Evolutionary conservation across 768 basidiomycete species (phyloP).

Genomic region (Daedaleopsis nitida): DNA sequence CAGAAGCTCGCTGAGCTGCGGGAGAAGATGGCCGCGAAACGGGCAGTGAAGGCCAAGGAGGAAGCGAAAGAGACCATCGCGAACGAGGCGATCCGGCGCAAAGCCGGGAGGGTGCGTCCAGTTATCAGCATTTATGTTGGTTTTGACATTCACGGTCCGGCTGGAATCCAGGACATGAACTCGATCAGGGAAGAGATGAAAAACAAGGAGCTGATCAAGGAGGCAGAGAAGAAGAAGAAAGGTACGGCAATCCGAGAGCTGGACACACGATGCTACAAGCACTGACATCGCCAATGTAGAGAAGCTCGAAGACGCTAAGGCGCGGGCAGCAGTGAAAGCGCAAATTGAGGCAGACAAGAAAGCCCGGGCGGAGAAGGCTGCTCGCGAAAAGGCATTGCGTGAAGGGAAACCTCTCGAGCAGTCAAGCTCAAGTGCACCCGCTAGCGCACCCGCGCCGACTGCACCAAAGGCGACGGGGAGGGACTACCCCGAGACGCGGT

Average conservation of each 20-base stretch:
- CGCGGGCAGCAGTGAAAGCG: slow-evolving; percentile 83
- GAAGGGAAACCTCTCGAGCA: slow-evolving; percentile 59
- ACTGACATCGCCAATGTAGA: slow-evolving; percentile 47
- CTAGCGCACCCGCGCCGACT: slow-evolving; percentile 36
- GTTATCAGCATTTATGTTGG: neutral
- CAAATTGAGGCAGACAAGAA: slow-evolving; percentile 96
- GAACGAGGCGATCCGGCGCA: slow-evolving; percentile 81
- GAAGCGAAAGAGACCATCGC: slow-evolving; percentile 73
- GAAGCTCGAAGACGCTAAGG: slow-evolving; percentile 86
- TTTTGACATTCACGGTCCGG: too few species aligned
- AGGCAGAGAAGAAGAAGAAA: slow-evolving; percentile 77
- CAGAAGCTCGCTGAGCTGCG: slow-evolving; percentile 78
- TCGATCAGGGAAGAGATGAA: slow-evolving; percentile 76
- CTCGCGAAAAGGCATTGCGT: slow-evolving; percentile 87
- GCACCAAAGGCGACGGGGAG: slow-evolving; percentile 52
- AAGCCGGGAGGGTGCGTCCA: slow-evolving; percentile 70
- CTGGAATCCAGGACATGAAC: slow-evolving; percentile 56
- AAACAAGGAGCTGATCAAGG: slow-evolving; percentile 79
- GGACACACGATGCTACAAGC: neutral
- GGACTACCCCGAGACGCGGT: slow-evolving; percentile 84
- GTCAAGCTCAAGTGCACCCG: slow-evolving; percentile 28
- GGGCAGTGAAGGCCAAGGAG: slow-evolving; percentile 66
- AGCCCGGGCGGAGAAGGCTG: slow-evolving; percentile 83
- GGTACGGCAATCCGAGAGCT: slow-evolving; percentile 45
- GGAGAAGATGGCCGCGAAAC: slow-evolving; percentile 79